Evolutionary conservation across 2,329 filamentous ascomycete species (phyloP), one percentile per base, ranked within the genome.

Genomic region (Pyricularia sp.): DNA sequence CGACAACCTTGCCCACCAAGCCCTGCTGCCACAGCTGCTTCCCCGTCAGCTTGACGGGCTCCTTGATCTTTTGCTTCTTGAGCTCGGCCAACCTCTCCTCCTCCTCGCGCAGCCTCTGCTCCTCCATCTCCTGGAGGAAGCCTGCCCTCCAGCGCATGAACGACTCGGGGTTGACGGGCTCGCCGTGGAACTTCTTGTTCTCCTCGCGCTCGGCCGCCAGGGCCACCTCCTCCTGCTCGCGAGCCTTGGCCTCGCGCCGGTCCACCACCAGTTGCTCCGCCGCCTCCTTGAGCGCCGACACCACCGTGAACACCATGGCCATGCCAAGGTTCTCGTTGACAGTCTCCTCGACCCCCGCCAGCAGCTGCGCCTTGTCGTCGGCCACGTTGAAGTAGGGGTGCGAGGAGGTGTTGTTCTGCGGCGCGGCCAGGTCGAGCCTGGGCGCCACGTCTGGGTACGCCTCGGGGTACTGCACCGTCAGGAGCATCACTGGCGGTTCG

Each of bases 161-260:
- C 0, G 88, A 89, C 81, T 97, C 93, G 26, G 88, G 84, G n/a
- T 89, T 98, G 25, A 99, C 95, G 36, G 88, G 85, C 50, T 92
- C 92, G 69, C 95, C 95, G 77, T 97, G 92, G 79, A 99, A 99
- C 80, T 97, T 98, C 75, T 90, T 88, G 78, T 99, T 99, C 83
- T 99, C 95, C 78, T 95, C 93, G 71, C 91, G 89, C 80, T 99
- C 95, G 0, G 86, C 87, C 12, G 83, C 87, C 7, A 84, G 78
- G 17, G 81, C 69, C 17, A 74, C 80, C 75, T 89, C 86, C 72
- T 90, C 88, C 3, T 82, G 81, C 63, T 75, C 84, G 75, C 87
- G 85, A 9, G 85, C 85, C 1, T 83, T 86, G 10, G 84, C 90
- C 69, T 88, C 87, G 75, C 89, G 87, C 64, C 95, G 89, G 71